Evolutionary conservation across 768 basidiomycete species (phyloP), one percentile per base, ranked within the genome.

Genomic region (Podaxis pistillaris): DNA sequence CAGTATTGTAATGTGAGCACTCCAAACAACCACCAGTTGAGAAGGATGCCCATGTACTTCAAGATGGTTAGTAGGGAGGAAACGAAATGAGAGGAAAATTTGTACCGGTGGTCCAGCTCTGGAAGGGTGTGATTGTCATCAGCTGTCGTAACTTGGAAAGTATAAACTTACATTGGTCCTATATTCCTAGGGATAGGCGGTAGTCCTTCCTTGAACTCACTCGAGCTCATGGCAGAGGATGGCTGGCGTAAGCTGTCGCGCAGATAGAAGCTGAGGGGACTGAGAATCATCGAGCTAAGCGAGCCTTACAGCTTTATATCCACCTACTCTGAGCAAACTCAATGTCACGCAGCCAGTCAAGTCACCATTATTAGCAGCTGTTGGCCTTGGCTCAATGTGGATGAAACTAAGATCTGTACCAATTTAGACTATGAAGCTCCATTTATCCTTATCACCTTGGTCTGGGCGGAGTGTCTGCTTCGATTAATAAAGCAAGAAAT

Each of bases 11-110:
- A 7, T 15, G 41, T 53, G 9, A 62, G 60, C 7, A 62, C 28
- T 12, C 60, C 60, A 33, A 46, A 62, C n/a, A 62, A 33, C 58
- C 58, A 60, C 58, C 58, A 60, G 49, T 60, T 60, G 33, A 60
- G 49, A 24, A 60, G n/a, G 22, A 60, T 60, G n/a, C 58, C 58
- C 13, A 60, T 33, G n/a, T 38, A 60, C 58, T 60, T 19, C 3
- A 49, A 26, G 8, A 49, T 13, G 47, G 17, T 49, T 19, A 38
- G 33, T 17, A 9, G 4, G 12, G n/a, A 4, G 11, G 17, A 17
- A 19, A 19, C 19, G 24, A 2, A 3, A 36, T 17, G 30, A 12
- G 2, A 19, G 8, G 12, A 28, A 13, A 6, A 51, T 9, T 2
- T 24, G 22, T 41, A 60, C 58, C 15, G 58, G 58, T 12, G 58